Evolutionary conservation across 257 asterid genomes (phyloP).

Genomic region (Primulina eburnea): DNA sequence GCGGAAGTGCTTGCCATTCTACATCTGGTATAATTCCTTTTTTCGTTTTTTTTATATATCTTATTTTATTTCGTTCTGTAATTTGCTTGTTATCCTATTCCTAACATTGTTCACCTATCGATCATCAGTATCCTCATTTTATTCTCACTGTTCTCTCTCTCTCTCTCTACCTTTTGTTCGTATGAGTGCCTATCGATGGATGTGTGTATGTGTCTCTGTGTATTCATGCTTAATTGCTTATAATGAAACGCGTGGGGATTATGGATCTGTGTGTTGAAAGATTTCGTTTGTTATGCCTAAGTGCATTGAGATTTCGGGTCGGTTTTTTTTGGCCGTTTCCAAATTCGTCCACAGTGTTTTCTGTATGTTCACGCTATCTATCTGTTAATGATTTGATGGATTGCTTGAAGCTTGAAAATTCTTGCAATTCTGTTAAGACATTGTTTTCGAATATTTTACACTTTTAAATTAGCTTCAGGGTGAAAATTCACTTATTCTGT

Average conservation of each 20-base stretch:
- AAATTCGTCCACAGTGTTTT: constrained; percentile 7
- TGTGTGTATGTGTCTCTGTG: constrained; percentile 10
- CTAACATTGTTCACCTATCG: constrained; percentile 25
- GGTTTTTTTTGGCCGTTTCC: constrained; percentile 34
- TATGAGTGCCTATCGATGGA: constrained; percentile 17
- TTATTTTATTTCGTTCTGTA: constrained; percentile 8
- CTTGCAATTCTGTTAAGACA: constrained; percentile 5
- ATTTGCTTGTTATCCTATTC: neutral
- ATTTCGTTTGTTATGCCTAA: constrained; percentile 51
- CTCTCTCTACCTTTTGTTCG: constrained; percentile 6
- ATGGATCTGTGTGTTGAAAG: constrained; percentile 55
- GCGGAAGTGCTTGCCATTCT: constrained; percentile 78
- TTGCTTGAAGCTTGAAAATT: constrained; percentile 11
- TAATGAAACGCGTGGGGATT: constrained; percentile 28
- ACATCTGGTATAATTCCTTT: constrained; percentile 58
- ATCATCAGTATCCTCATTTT: constrained; percentile 15
- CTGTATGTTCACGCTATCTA: neutral
- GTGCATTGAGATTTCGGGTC: constrained; percentile 63
- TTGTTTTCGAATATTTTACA: neutral
- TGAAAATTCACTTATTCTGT: neutral
- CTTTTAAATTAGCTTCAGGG: constrained; percentile 5
- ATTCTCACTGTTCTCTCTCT: constrained; percentile 10
- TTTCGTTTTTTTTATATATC: neutral
- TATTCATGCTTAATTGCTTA: constrained; percentile 3
- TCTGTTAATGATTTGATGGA: constrained; percentile 4